Evolutionary conservation across 2,329 filamentous ascomycete species (phyloP), one percentile per base, ranked within the genome.

Genomic region (Ophioceras dolichostomum): DNA sequence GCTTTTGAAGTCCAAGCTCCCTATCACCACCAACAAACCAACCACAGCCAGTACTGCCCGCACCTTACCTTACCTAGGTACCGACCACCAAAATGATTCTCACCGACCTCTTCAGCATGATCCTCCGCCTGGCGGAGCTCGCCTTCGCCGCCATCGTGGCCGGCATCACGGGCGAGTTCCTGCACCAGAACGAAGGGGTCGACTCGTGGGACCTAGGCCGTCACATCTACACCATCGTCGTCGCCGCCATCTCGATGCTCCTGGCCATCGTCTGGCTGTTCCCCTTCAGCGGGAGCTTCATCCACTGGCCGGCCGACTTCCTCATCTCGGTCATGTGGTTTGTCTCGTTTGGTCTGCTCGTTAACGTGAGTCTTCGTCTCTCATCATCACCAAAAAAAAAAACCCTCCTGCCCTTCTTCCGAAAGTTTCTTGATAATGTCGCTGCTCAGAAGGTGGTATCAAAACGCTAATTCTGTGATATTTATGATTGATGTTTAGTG

Each of bases 221-320:
- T 39, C 77, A 79, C 61, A 84, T 88, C 59, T 88, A 85, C 63
- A 73, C 80, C 32, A 73, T 82, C 50, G 73, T 84, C 14, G 68
- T 87, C 28, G 78, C 83, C 3, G 77, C 67, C 16, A 50, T 88
- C 14, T 74, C 77, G 10, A 74, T 87, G 38, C 55, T 88, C 29
- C 62, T 84, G n/a, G 65, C 73, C 5, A 58, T 88, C 19, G 54
- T 88, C 43, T 84, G 81, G 73, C 65, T 87, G 20, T 65, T 88
- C 29, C 83, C 83, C 2, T 83, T 83, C 51, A 70, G 73, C 2
- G 62, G 63, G 36, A 69, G 66, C 33, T 84, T 87, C 56, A 67
- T 77, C 43, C 70, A 79, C 56, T 88, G 79, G 70, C 79, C 78
- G 1, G 62, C 77, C 47, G 83, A 89, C 50, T 49, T 87, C 19